Evolutionary conservation across 2,329 filamentous ascomycete species (phyloP), one percentile per base, ranked within the genome.

Genomic region (Diaporthe longicolla): DNA sequence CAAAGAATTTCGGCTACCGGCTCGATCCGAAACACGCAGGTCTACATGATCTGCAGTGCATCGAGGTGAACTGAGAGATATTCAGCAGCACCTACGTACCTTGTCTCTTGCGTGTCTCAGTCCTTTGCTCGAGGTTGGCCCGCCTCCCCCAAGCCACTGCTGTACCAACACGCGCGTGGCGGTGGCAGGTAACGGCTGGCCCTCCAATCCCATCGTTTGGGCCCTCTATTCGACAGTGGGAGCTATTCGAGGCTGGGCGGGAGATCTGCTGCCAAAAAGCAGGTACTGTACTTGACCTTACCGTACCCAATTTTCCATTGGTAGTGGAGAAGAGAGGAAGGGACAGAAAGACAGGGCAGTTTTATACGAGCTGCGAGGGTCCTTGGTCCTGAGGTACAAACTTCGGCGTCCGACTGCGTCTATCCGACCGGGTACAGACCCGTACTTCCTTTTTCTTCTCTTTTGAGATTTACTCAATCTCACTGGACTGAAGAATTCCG

Each of bases 91-190:
- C 37, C 63, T 40, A 52, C 45, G 29, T 8, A 37, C 61, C 45
- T 13, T 54, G 63, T 68, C 63, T 68, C 63, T 43, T 24, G 43
- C 32, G 29, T 68, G 63, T 68, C 63, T 68, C 63, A 54, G 24
- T 54, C 29, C 48, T 68, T 32, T 26, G 48, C 3, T 32, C 63
- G 63, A 68, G 63, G 63, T 68, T 68, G 63, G 63, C 48, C 63
- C 45, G 63, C 45, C 63, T 26, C 21, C 58, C 45, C 19, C n/a
- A 21, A 32, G 29, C n/a, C 10, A 43, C 43, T 52, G 29, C 63
- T 68, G 48, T 32, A 68, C 63, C 63, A 68, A 54, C 48, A 68
- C 63, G 48, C 63, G 63, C 63, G 63, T 68, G 63, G 63, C 63
- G 63, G 63, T 52, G 63, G 63, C 63, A 68, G 63, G 63, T 68